These are phyloP conservation scores for Kwoniella mangroviensis DNA, from an alignment of 768 basidiomycete species.

Conservation along the genomic window DNA sequence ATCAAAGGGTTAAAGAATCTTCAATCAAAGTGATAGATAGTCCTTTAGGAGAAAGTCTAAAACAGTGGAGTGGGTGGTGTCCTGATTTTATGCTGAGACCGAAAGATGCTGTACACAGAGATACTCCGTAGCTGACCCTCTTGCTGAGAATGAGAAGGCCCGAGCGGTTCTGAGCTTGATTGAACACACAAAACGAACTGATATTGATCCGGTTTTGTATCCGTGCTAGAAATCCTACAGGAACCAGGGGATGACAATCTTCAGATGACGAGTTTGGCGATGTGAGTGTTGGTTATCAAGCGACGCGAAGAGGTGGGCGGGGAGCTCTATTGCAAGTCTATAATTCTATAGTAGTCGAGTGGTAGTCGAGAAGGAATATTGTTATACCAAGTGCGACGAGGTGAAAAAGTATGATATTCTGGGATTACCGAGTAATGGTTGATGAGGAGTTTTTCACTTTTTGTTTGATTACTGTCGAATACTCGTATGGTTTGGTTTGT, in stretches of 20 bases:
- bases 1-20: neutral
- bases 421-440: no score
- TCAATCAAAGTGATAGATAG: neutral
- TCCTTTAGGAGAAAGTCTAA: neutral
- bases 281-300: neutral
- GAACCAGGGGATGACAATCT: neutral
- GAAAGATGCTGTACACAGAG: neutral
- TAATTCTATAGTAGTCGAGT: neutral
- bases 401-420: no score
- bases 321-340: neutral
- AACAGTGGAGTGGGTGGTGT: neutral
- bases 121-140: neutral
- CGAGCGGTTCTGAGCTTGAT: neutral
- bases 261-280: no score
- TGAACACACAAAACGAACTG: neutral
- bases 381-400: neutral
- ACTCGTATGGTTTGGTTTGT: neutral
- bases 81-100: neutral
- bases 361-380: neutral
- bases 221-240: neutral
- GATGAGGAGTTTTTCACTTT: no score
- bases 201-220: neutral
- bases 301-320: neutral
- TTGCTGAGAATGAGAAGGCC: neutral
- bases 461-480: neutral